phyloP scores from a whole-genome alignment of 1,284 basidiomycete genomes.

The Anthracocystis panici-leucophaei region DNA sequence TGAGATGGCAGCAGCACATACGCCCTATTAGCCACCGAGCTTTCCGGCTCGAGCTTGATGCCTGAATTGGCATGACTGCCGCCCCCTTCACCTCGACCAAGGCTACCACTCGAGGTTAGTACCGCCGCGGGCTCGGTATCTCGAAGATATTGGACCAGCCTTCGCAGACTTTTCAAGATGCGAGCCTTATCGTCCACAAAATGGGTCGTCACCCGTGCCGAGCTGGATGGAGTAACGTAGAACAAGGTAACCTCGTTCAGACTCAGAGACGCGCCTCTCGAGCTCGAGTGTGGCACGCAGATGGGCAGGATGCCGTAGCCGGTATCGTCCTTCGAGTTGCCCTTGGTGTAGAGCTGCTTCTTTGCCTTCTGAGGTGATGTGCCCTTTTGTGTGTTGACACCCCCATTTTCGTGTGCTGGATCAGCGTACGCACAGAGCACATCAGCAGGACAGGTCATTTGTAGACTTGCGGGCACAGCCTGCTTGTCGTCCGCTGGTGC shows the following conservation, averaged over 20 bases:
- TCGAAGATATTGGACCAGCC: conserved; percentile 9
- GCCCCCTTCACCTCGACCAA: not conserved
- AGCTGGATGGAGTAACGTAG: conserved; percentile 58
- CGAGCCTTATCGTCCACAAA: conserved; percentile 58
- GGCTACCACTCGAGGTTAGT: not conserved
- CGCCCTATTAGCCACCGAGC: too few relatives aligned
- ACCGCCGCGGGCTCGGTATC: not conserved
- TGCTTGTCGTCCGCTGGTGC: not conserved
- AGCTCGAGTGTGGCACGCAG: conserved; percentile 23
- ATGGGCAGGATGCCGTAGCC: conserved; percentile 46
- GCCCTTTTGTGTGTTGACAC: not conserved
- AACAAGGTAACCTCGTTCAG: conserved; percentile 46
- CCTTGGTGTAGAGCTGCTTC: conserved; percentile 40
- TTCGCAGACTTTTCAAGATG: conserved; percentile 41
- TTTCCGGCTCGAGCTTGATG: not conserved
- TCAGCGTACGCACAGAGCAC: conserved; percentile 14
- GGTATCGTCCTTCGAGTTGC: conserved; percentile 38
- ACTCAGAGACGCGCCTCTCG: not conserved
- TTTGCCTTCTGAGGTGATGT: conserved; percentile 7
- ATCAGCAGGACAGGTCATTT: not conserved
- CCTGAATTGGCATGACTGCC: not conserved
- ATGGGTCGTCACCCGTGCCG: conserved; percentile 64
- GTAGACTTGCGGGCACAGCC: not conserved
- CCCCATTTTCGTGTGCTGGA: not conserved
- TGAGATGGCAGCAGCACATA: too few relatives aligned